Evolutionary conservation across 805 yeast species (phyloP), one percentile per base, ranked within the genome.

Genomic region (Wickerhamiella brachini): DNA sequence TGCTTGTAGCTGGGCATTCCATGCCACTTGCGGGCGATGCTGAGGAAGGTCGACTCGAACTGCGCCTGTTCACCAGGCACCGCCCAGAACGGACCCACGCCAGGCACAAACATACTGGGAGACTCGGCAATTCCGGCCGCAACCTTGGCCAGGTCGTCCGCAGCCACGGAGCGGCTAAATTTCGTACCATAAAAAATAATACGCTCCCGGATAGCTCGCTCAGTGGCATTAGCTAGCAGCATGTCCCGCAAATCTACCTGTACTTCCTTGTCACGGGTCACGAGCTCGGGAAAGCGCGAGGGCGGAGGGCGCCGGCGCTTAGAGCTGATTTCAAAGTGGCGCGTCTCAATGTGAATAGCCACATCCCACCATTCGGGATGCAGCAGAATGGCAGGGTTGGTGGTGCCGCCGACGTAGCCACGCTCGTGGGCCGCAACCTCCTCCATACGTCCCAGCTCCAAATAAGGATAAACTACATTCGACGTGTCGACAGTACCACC

Each of bases 311-410:
- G 20, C 12, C 42, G 42, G 20, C 44, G 21, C 22, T 20, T 37
- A n/a, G 53, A 54, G 9, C 66, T 62, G 17, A 66, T 63, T 45
- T 60, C 62, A 54, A 66, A 58, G 17, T 57, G 54, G 8, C 71
- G 70, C 10, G 69, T 53, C 55, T 78, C 81, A 49, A 78, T 62
- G 57, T 78, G 80, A 53, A 76, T 74, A 41, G 78, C 62, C 12
- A 78, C 58, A 55, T 78, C 83, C 79, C 80, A 78, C 61, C 79
- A 67, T 47, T 65, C 68, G 44, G 77, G 78, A 54, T 77, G 78
- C 45, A 69, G 62, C 55, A 74, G 74, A 64, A 78, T 78, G 44
- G 79, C 76, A 6, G 81, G 80, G 61, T 78, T 78, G 52, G 77
- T 77, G 34, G 79, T 78, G 15, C 83, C 83, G 1, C 81, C 83